Base-by-base conservation (phyloP, 495 filamentous ascomycete genomes). In the Xylaria intraflava region DNA sequence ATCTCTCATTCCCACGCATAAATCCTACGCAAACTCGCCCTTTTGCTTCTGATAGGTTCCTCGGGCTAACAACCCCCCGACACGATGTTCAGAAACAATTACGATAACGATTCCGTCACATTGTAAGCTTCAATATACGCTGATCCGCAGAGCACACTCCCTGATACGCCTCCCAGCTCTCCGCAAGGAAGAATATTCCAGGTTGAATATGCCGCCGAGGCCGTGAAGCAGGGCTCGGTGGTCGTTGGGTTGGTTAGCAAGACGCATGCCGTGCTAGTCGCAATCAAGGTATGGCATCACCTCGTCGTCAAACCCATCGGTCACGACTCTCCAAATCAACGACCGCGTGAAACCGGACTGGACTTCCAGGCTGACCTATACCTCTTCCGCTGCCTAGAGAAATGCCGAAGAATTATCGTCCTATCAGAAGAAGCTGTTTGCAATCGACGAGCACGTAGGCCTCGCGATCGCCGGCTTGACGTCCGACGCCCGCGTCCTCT, bases 51-150 rank as follows among this genome's bases (percentile, higher is more conserved):
- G 44, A 59, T 48, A 59, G 24, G 43, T 2, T 12, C 17, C 19
- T 3, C 23, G 8, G 9, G 1, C 14, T 40, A 33, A 12, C 29
- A n/a, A 19, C 23, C 44, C 9, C 10, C 49, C 46, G 46, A 53
- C 75, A 83, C 66, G 55, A 98, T 98, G 93, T 98, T 98, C 78
- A 83, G 93, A 74, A 98, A 98, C 78, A 96, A 97, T 75, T 98
- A 98, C 80, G 93, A 98, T 76, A 98, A 97, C 82, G 93, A 98
- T 77, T 91, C 90, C 30, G 92, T 98, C 73, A 98, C 93, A 75
- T 98, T 97, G 91, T 96, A 81, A 74, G 81, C 71, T 60, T 23
- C 19, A 56, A 53, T 43, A 38, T 51, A 52, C 65, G 56, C 62
- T 61, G 26, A 45, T 45, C 43, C 49, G 26, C 57, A 42, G 50